Base-by-base conservation (phyloP, 129 eudicot genomes). In the Deinandra increscens region DNA sequence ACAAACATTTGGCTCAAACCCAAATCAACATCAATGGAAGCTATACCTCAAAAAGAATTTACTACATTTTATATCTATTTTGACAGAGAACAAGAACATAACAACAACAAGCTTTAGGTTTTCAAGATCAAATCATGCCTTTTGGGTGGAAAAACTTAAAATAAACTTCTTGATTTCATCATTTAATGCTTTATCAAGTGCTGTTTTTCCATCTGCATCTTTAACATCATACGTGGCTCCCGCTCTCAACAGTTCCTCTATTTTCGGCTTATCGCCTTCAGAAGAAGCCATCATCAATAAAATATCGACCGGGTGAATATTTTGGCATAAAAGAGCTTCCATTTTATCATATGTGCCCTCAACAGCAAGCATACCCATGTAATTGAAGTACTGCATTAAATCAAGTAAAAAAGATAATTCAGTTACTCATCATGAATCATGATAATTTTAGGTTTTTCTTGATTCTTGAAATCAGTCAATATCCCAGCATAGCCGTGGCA, bases 351-450 rank as follows among this genome's bases (percentile, higher is more conserved):
- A 93, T 7, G 98, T 66, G 38, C 98, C 98, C 66, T 93, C 96
- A 36, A 93, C 98, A 22, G 92, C 98, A 45, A 93, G 92, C 98
- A 93, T 93, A 26, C 98, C 98, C 98, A 92, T 93, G 85, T 93
- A 89, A 53, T 93, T 93, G 85, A 92, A 92, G 81, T 92, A 92
- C 98, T 89, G 84, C 71, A 37, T 22, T 36, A 20, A 41, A 14
- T 13, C 6, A 31, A 41, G 64, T 46, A 65, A 53, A 13, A 31
- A 29, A 34, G 38, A 31, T 10, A 59, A 45, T 29, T 43, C 48
- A 44, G 4, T 53, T 23, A 36, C 7, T 44, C 38, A 56, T 7
- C 69, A 56, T 23, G 22, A 38, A 50, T 4, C 64, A 50, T 31
- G 29, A 29, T 45, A 6, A 42, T 19, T 4, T 39, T 10, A 34